Conservation (phyloP, 495 filamentous ascomycete species). For the Amniculicola lignicola region DNA sequence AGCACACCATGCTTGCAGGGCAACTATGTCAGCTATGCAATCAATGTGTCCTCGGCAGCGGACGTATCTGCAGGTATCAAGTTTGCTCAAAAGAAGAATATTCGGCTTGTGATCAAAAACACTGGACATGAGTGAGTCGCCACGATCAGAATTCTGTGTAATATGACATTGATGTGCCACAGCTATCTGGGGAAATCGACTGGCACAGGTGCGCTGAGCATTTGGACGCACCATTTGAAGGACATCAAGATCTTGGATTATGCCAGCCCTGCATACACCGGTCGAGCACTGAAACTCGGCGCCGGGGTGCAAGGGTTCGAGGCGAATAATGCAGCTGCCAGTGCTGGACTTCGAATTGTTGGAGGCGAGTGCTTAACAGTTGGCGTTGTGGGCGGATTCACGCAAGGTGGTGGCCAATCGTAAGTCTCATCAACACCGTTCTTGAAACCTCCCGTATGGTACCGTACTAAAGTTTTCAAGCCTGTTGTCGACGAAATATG, state of each 20-base stretch:
- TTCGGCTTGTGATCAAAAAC: constrained; percentile 24
- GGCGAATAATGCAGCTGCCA: constrained; percentile 45
- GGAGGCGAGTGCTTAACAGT: constrained; percentile 49
- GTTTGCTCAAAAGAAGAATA: constrained; percentile 44
- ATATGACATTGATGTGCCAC: neutral
- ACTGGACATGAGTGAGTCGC: constrained; percentile 29
- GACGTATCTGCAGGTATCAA: constrained; percentile 52
- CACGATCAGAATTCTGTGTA: neutral
- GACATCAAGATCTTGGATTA: constrained; percentile 7
- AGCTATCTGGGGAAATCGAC: constrained; percentile 28
- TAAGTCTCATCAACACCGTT: constrained; percentile 38
- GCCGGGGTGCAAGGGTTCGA: constrained; percentile 49
- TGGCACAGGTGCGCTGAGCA: constrained; percentile 14
- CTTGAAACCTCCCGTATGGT: neutral
- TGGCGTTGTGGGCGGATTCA: constrained; percentile 50
- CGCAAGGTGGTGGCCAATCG: constrained; percentile 55
- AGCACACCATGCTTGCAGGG: constrained; percentile 54
- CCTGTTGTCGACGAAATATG: constrained; percentile 45
- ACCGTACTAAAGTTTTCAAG: constrained; percentile 5
- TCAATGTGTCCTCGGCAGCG: constrained; percentile 45
- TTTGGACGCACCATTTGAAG: constrained; percentile 28
- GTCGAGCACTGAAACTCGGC: constrained; percentile 50
- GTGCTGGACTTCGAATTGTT: constrained; percentile 43
- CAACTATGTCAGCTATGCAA: constrained; percentile 56
- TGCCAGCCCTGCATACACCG: constrained; percentile 35